These are phyloP conservation scores for Didymella glomerata DNA, from an alignment of 2,329 filamentous ascomycete species.

Conservation along the genomic window DNA sequence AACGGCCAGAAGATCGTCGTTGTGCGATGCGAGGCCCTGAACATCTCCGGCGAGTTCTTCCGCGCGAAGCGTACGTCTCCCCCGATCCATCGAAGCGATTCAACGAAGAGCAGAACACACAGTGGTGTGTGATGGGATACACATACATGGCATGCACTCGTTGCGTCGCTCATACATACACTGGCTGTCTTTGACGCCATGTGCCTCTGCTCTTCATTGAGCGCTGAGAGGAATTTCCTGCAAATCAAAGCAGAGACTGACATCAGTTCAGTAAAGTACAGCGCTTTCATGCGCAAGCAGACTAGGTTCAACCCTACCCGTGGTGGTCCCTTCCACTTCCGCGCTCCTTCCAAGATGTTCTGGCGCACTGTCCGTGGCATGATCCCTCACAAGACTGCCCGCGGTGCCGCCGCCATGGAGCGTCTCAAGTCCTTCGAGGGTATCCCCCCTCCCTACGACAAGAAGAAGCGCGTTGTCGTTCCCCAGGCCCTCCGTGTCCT, in stretches of 20 bases:
- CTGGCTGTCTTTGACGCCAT: conserved; percentile 17
- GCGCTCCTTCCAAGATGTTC: conserved; percentile 98
- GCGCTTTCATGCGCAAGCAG: conserved; percentile 99
- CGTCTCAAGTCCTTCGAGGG: conserved; percentile 99
- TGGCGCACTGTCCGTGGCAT: conserved; percentile 99
- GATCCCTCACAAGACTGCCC: conserved; percentile 99
- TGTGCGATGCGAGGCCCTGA: conserved; percentile 98
- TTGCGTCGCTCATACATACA: conserved; percentile 19
- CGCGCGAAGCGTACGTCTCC: conserved; percentile 95
- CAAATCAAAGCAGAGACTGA: conserved; percentile 31
- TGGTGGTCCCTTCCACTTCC: conserved; percentile 99
- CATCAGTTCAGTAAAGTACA: conserved; percentile 90
- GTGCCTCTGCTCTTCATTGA: conserved; percentile 22
- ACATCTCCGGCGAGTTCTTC: conserved; percentile 99
- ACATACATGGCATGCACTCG: conserved; percentile 12
- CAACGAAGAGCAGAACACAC: conserved; percentile 29
- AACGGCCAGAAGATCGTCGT: conserved; percentile 99
- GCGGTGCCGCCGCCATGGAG: conserved; percentile 94
- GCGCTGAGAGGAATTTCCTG: conserved; percentile 34
- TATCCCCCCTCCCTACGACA: conserved; percentile 98
- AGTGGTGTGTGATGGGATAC: conserved; percentile 21
- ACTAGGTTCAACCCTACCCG: conserved; percentile 99
- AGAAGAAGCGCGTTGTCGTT: conserved; percentile 99
- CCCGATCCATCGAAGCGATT: conserved; percentile 27
- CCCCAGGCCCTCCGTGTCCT: conserved; percentile 97